These are phyloP conservation scores for Hypoxylon sp. DNA, from an alignment of 2,329 filamentous ascomycete genomes.

Conservation along the genomic window DNA sequence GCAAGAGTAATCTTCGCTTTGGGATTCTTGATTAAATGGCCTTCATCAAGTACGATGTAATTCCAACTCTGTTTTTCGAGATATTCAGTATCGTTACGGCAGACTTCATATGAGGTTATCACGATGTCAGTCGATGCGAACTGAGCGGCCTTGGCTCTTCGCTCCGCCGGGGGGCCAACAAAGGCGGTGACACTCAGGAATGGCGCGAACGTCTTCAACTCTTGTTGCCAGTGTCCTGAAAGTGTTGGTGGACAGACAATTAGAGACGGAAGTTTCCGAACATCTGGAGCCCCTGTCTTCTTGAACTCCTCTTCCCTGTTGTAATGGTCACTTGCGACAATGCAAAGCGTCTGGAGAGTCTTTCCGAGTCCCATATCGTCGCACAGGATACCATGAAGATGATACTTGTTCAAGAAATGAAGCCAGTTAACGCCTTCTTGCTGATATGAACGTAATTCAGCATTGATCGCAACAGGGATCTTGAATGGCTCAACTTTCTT, in stretches of 20 bases:
- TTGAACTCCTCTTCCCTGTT: conserved; percentile 90
- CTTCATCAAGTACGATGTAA: conserved; percentile 96
- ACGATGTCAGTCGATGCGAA: conserved; percentile 90
- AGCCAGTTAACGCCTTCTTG: conserved; percentile 99
- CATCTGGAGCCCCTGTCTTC: conserved; percentile 83
- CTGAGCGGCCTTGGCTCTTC: conserved; percentile 76
- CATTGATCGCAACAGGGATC: conserved; percentile 97
- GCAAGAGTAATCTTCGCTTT: conserved; percentile 96
- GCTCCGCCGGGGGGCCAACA: conserved; percentile 88
- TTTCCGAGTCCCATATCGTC: conserved; percentile 99
- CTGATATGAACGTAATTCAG: conserved; percentile 95
- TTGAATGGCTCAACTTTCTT: conserved; percentile 96
- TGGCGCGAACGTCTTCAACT: conserved; percentile 94
- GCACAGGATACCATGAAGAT: conserved; percentile 97
- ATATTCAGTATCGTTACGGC: conserved; percentile 92
- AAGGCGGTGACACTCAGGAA: conserved; percentile 93
- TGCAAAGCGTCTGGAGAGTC: conserved; percentile 96
- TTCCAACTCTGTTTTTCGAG: conserved; percentile 92
- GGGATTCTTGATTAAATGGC: conserved; percentile 98
- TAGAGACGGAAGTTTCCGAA: conserved; percentile 85
- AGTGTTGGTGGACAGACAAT: conserved; percentile 97
- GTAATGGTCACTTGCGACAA: conserved; percentile 97
- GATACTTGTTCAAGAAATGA: conserved; percentile 97
- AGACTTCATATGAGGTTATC: conserved; percentile 98
- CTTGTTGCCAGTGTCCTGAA: conserved; percentile 98